Evolutionary conservation across 257 asterid genomes (phyloP).

Genomic region (Solanum paucissectum): DNA sequence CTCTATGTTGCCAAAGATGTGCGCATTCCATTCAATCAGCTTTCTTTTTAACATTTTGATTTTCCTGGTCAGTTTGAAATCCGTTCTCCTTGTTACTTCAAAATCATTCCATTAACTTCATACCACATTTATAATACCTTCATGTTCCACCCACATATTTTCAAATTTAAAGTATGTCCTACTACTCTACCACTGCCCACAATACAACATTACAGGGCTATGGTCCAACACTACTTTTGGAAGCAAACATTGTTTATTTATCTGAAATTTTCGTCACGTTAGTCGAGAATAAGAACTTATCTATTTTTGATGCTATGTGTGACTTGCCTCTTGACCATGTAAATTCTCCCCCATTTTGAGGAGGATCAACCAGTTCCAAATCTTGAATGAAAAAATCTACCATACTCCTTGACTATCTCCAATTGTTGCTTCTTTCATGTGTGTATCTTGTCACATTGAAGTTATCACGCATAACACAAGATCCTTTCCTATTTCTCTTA

Average conservation of each 20-base stretch:
- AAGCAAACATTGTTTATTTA: background rate
- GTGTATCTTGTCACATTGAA: background rate
- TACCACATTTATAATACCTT: background rate
- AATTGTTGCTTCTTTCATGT: background rate
- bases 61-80: background rate
- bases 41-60: background rate
- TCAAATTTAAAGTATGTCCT: background rate
- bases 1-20: background rate
- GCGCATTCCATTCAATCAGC: background rate
- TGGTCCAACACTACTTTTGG: background rate
- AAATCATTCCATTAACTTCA: background rate
- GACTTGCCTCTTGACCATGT: background rate
- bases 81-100: background rate
- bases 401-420: background rate
- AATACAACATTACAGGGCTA: background rate
- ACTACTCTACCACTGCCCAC: background rate
- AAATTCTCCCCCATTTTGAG: background rate
- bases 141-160: background rate
- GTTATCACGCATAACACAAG: background rate
- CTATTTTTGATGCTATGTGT: background rate
- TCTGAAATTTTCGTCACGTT: background rate
- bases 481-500: background rate
- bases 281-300: background rate
- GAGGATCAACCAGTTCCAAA: background rate
- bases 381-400: background rate